Evolutionary conservation across 805 yeast species (phyloP), one percentile per base, ranked within the genome.

Genomic region (Ogataea populi-albae): DNA sequence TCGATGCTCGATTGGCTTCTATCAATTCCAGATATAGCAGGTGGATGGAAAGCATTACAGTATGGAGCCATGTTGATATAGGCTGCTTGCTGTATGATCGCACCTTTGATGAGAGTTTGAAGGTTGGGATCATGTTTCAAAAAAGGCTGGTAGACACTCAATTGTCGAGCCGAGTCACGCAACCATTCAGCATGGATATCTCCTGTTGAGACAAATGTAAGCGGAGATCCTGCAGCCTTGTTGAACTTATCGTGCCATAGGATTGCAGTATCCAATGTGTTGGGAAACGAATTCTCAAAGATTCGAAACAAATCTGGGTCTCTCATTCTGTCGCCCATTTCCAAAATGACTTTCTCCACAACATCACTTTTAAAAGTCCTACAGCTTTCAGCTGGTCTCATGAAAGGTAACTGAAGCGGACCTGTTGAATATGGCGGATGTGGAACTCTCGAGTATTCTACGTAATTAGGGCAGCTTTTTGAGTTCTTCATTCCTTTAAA

Each of bases 151-250:
- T 86, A 88, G 2, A 84, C 85, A 4, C 86, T 73, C 31, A 87
- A 61, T 54, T 87, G 96, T 47, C 93, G 66, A 1, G 95, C 86
- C 1, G 94, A 79, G 58, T 87, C 96, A 35, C 96, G 63, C 32
- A 87, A 64, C 96, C 96, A 87, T 59, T 87, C 95, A 2, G 96
- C 96, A 56, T 86, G 88, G 37, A 87, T 87, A 54, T 87, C 96
- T 7, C 96, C 96, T 0, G 96, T 87, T 21, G 86, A 91, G 1
- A 87, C 74, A 59, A 87, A 87, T 1, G 94, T 69, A 43, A 78
- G 75, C 1, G 88, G 75, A 37, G 48, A 17, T 39, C 45, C 28
- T 12, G 32, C 38, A 9, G 31, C 41, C 12, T 46, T 33, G 15
- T 44, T 34, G 10, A 47, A 49, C 12, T 57, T 47, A 3, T 52